Conservation (phyloP, 2,329 filamentous ascomycete genomes). For the Colletotrichum phormii region DNA sequence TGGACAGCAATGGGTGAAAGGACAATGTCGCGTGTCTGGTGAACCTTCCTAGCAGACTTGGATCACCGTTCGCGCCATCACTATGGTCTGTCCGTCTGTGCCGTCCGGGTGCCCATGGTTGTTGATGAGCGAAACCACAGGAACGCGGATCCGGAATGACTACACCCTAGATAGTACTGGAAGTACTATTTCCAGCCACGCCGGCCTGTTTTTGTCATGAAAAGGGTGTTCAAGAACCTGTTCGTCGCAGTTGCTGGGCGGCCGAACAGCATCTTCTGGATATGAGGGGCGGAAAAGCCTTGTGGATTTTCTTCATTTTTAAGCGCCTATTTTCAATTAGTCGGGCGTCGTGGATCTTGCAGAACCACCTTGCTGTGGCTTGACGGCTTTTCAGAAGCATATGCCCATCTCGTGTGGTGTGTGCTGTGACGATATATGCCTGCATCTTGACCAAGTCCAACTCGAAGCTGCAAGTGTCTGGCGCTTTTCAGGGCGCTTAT, state of each 20-base stretch:
- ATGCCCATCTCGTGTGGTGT: too few relatives aligned
- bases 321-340: too few relatives aligned
- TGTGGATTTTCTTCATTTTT: too few relatives aligned
- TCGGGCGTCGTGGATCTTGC: too few relatives aligned
- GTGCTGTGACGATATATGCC: too few relatives aligned
- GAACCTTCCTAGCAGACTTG: background rate
- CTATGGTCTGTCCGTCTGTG: background rate
- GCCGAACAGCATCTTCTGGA: background rate
- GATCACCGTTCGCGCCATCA: background rate
- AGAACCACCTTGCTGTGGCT: too few relatives aligned
- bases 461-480: too few relatives aligned
- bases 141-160: background rate
- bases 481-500: background rate
- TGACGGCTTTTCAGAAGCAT: too few relatives aligned
- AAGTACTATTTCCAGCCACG: background rate
- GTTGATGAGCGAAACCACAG: background rate
- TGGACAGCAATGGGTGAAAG: background rate
- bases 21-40: background rate
- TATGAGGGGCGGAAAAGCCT: background rate
- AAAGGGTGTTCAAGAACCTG: background rate
- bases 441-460: too few relatives aligned
- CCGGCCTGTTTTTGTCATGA: background rate
- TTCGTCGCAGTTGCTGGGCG: background rate
- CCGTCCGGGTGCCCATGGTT: background rate
- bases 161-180: background rate